phyloP scores from a whole-genome alignment of 2,329 filamentous ascomycete genomes.

The Venturia asperata region DNA sequence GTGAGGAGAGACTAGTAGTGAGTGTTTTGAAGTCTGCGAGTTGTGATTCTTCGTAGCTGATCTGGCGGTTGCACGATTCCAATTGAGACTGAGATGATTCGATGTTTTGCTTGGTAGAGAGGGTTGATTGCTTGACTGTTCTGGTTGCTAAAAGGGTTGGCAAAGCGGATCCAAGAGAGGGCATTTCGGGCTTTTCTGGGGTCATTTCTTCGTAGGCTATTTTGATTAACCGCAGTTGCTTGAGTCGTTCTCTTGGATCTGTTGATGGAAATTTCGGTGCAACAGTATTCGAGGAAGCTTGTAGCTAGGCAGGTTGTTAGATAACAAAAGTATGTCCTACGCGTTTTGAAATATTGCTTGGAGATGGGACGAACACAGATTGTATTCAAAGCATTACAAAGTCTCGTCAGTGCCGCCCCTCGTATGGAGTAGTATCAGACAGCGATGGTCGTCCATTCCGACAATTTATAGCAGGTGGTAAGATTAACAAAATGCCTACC shows the following conservation, averaged over 20 bases:
- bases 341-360: background rate
- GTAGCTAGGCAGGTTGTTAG: conserved; percentile 38
- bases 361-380: background rate
- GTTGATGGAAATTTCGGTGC: conserved; percentile 29
- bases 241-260: conserved; percentile 31
- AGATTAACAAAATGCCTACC: conserved; percentile 28
- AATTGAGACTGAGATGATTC: conserved; percentile 37
- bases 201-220: conserved; percentile 59
- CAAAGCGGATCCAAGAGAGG: conserved; percentile 58
- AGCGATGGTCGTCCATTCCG: too few species aligned
- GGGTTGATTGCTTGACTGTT: conserved; percentile 56
- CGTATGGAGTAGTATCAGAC: background rate
- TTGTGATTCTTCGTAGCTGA: conserved; percentile 41
- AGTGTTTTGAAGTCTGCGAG: conserved; percentile 44
- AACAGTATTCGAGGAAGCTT: conserved; percentile 27
- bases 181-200: conserved; percentile 57
- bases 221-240: conserved; percentile 49
- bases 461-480: background rate
- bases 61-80: conserved; percentile 31
- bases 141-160: conserved; percentile 66
- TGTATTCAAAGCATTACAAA: background rate
- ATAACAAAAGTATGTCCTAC: background rate
- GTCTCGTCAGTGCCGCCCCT: background rate
- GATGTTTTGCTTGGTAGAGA: conserved; percentile 57
- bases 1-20: conserved; percentile 42